Percentiles rank a stretch among this genome's conserved stretches.
Conservation (phyloP, 805 yeast species). For the Teunomyces gatunensis region DNA sequence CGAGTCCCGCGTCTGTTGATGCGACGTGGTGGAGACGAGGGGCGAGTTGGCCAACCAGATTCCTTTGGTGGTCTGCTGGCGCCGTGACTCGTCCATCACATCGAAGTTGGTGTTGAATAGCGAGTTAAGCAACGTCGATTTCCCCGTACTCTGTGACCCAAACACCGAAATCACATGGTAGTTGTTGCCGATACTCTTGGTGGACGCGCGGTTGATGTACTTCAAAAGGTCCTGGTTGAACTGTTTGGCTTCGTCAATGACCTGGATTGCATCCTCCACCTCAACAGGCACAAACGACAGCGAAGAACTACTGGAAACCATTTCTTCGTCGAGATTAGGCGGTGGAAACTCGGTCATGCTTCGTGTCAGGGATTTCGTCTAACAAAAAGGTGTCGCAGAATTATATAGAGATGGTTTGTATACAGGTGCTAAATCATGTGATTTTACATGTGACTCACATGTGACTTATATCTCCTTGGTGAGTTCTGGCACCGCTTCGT, state of each 20-base stretch:
- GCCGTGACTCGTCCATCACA: conserved; percentile 82
- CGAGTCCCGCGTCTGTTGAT: conserved; percentile 5
- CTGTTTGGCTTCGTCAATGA: conserved; percentile 58
- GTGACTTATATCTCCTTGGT: conserved; percentile 58
- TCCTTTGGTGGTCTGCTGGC: conserved; percentile 76
- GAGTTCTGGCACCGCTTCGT: conserved; percentile 85
- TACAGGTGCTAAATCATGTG: too few species aligned
- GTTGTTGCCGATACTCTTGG: conserved; percentile 51
- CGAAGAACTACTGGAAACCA: conserved; percentile 25
- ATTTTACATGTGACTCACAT: too few species aligned
- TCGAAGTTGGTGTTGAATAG: conserved; percentile 85
- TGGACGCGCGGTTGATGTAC: conserved; percentile 34
- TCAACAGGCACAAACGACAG: conserved; percentile 43
- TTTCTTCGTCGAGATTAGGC: conserved; percentile 7
- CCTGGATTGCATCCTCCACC: conserved; percentile 49
- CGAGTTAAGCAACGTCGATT: conserved; percentile 84
- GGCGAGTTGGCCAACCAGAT: conserved; percentile 46
- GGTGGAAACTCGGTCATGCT: conserved; percentile 1
- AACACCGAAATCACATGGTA: conserved; percentile 94
- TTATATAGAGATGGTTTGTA: too few species aligned
- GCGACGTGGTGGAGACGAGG: conserved; percentile 22
- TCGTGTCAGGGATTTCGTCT: neutral
- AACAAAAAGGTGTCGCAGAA: too few species aligned
- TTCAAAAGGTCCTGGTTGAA: conserved; percentile 42
- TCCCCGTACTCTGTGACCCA: conserved; percentile 97